These are phyloP conservation scores for Eremothecium coryli DNA, from an alignment of 1,139 yeast species.

Conservation along the genomic window DNA sequence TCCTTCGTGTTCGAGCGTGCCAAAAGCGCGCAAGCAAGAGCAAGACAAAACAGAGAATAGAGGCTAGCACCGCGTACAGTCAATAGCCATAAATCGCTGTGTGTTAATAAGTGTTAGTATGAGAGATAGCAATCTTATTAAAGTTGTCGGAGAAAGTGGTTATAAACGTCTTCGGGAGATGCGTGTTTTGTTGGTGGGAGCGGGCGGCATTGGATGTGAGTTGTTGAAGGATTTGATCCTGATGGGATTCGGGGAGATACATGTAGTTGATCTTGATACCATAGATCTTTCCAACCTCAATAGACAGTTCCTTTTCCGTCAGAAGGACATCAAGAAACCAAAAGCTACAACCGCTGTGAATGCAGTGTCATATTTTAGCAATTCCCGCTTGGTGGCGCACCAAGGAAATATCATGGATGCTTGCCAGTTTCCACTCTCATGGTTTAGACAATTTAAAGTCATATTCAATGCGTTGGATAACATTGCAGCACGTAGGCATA, in stretches of 20 bases:
- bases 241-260: conserved; percentile 82
- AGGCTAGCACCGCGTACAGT: too few species aligned
- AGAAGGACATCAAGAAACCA: conserved; percentile 77
- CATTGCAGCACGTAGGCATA: conserved; percentile 83
- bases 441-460: conserved; percentile 74
- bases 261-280: conserved; percentile 88
- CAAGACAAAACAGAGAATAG: too few species aligned
- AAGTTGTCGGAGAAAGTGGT: conserved; percentile 21
- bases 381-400: conserved; percentile 62
- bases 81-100: too few species aligned
- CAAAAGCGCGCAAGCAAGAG: too few species aligned
- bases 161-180: conserved; percentile 32
- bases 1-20: too few species aligned
- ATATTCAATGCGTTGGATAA: conserved; percentile 92
- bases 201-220: conserved; percentile 99
- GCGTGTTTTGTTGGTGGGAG: conserved; percentile 85
- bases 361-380: conserved; percentile 71
- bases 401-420: conserved; percentile 86
- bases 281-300: conserved; percentile 86
- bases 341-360: conserved; percentile 75
- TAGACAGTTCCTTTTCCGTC: conserved; percentile 83
- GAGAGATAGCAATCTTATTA: not conserved
- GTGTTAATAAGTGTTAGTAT: not conserved
- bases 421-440: conserved; percentile 55
- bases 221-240: conserved; percentile 74